Conservation (phyloP, 345 rosid species). For the Diplotaxis tenuifolia region DNA sequence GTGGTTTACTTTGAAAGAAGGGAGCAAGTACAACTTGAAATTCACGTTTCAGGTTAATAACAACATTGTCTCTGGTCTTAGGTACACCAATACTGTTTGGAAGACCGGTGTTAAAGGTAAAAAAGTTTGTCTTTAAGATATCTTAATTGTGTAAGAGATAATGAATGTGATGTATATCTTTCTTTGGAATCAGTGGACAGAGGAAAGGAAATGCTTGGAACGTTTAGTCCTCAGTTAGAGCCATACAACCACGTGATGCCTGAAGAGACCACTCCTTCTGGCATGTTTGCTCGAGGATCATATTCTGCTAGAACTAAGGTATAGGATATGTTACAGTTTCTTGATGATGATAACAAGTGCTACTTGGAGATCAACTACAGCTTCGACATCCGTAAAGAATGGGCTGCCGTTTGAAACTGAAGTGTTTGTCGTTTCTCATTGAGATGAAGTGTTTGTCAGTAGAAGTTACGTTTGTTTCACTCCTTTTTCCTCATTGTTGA, state of each 20-base stretch:
- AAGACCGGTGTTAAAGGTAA: conserved; percentile 69
- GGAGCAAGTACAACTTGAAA: conserved; percentile 57
- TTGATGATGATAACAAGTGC: conserved; percentile 80
- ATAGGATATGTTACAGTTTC: conserved; percentile 43
- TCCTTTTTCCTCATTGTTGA: conserved; percentile 13
- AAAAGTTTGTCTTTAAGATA: not conserved
- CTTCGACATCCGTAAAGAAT: conserved; percentile 71
- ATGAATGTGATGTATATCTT: not conserved
- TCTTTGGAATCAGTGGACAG: conserved; percentile 50
- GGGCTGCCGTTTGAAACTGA: conserved; percentile 48
- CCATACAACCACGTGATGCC: conserved; percentile 63
- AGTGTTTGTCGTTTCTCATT: conserved; percentile 6
- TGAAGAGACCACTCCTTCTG: conserved; percentile 72
- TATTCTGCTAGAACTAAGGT: conserved; percentile 80
- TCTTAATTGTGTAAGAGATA: not conserved
- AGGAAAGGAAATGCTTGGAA: conserved; percentile 74
- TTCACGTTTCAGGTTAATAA: conserved; percentile 64
- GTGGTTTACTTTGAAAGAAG: conserved; percentile 83
- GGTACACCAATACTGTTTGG: conserved; percentile 75
- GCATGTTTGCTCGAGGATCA: conserved; percentile 71
- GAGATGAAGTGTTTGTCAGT: conserved; percentile 29
- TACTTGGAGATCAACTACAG: conserved; percentile 81
- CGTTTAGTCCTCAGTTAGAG: conserved; percentile 73
- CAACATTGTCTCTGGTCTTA: conserved; percentile 84
- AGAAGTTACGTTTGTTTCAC: conserved; percentile 37